phyloP scores from a whole-genome alignment of 352 stramenopile species.

The Phytophthora syringae region DNA sequence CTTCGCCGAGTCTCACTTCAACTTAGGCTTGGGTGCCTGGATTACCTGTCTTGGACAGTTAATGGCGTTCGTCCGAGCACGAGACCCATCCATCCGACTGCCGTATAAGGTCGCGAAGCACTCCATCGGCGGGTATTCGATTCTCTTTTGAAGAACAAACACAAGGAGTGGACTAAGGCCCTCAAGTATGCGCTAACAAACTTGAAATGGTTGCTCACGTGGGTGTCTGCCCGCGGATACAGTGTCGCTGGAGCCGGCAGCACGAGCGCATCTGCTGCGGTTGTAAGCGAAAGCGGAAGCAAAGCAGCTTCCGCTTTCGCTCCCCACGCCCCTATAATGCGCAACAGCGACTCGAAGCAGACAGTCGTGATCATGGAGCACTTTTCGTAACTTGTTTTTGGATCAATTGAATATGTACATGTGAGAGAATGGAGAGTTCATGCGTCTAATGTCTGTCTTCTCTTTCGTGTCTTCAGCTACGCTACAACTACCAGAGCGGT shows the following conservation, averaged over 20 bases:
- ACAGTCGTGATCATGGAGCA: constrained; percentile 40
- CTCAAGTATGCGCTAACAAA: constrained; percentile 87
- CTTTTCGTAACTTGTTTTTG: constrained; percentile 43
- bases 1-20: constrained; percentile 88
- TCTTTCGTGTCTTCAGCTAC: constrained; percentile 35
- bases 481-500: constrained; percentile 39
- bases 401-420: constrained; percentile 52
- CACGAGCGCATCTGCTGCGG: neutral
- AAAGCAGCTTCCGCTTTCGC: constrained; percentile 28
- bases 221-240: constrained; percentile 53
- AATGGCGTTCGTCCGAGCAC: constrained; percentile 54
- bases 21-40: constrained; percentile 83
- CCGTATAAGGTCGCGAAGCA: constrained; percentile 86
- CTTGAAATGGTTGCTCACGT: constrained; percentile 86
- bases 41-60: constrained; percentile 80
- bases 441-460: constrained; percentile 38
- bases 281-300: too few relatives aligned
- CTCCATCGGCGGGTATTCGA: constrained; percentile 68
- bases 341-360: constrained; percentile 21
- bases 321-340: constrained; percentile 17
- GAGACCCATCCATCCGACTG: constrained; percentile 66
- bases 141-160: constrained; percentile 86
- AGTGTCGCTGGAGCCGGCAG: constrained; percentile 20
- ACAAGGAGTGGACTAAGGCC: constrained; percentile 87
- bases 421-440: constrained; percentile 22